phyloP scores from a whole-genome alignment of 2,329 filamentous ascomycete genomes.

The Epichloe bromicola region DNA sequence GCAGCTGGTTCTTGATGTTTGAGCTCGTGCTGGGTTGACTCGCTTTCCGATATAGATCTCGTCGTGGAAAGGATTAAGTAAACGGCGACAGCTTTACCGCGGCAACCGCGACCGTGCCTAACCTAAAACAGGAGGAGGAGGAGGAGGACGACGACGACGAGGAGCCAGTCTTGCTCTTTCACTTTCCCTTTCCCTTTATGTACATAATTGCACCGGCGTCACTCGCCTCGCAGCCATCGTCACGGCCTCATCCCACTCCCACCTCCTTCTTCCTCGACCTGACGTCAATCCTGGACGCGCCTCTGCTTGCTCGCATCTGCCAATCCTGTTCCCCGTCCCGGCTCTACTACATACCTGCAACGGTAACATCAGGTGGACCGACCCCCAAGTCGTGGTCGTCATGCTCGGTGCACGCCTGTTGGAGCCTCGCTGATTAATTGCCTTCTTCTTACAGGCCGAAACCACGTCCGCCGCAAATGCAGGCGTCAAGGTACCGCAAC shows the following conservation, averaged over 20 bases:
- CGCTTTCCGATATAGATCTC: no score
- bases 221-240: background rate
- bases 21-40: no score
- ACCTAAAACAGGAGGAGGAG: background rate
- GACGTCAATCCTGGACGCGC: background rate
- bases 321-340: background rate
- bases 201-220: no score
- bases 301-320: background rate
- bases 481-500: constrained; percentile 1
- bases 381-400: background rate
- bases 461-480: constrained; percentile 2
- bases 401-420: background rate
- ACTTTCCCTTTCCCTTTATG: background rate
- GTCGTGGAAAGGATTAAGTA: background rate
- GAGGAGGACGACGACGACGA: background rate
- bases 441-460: constrained; percentile 19
- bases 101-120: background rate
- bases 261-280: background rate
- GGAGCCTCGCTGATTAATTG: constrained; percentile 22
- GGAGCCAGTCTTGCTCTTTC: background rate
- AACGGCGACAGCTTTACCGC: background rate
- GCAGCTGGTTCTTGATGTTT: no score
- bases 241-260: background rate
- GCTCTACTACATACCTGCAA: background rate
- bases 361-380: background rate